phyloP scores from a whole-genome alignment of 2,329 filamentous ascomycete genomes.

The Mycosphaerella sp. region DNA sequence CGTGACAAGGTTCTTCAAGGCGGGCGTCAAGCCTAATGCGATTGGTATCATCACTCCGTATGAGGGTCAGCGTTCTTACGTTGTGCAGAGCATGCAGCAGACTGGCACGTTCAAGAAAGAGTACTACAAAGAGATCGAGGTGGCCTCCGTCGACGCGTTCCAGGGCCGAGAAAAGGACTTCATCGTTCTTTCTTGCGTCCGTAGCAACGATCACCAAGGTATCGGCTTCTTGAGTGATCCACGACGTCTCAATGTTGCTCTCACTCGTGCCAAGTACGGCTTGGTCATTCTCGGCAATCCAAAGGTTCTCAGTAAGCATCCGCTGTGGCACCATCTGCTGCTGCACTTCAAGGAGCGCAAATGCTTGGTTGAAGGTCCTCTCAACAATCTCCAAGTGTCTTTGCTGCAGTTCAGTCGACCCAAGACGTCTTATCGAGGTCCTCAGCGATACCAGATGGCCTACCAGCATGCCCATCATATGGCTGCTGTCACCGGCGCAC shows the following conservation, averaged over 20 bases:
- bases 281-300: conserved; percentile 95
- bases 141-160: conserved; percentile 97
- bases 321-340: conserved; percentile 91
- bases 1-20: conserved; percentile 97
- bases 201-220: conserved; percentile 97
- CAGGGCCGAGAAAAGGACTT: conserved; percentile 99
- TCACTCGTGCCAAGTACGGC: conserved; percentile 95
- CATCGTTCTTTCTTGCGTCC: conserved; percentile 94
- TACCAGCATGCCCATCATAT: conserved; percentile 61
- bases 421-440: conserved; percentile 83
- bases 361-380: conserved; percentile 88
- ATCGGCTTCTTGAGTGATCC: conserved; percentile 98
- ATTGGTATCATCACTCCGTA: conserved; percentile 99
- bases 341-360: conserved; percentile 96
- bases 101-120: conserved; percentile 98
- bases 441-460: conserved; percentile 78
- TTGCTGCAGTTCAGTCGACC: conserved; percentile 91
- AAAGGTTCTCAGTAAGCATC: conserved; percentile 95
- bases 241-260: conserved; percentile 90
- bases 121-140: conserved; percentile 96
- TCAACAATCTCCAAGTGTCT: conserved; percentile 93
- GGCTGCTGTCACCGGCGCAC: conserved; percentile 43
- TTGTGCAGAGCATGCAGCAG: conserved; percentile 99
- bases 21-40: conserved; percentile 84
- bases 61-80: conserved; percentile 95